Percentiles rank a stretch among this genome's conserved stretches.
phyloP scores from a whole-genome alignment of 129 eudicot genomes.

The Chrysanthemum seticuspe region DNA sequence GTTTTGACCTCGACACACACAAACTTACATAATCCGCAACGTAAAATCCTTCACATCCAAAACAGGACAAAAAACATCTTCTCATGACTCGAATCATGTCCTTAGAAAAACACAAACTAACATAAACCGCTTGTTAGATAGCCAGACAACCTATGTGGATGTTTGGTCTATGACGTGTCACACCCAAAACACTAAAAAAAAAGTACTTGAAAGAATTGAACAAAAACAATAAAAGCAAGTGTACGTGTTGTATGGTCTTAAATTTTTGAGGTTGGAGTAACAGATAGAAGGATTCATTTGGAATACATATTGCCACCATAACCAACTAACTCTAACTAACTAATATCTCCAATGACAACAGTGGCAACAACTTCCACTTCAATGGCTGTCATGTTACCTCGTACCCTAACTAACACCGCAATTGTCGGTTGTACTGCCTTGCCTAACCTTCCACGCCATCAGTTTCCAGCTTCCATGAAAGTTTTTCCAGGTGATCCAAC shows the following conservation, averaged over 20 bases:
- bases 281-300: slow-evolving; percentile 12
- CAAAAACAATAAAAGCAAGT: neutral
- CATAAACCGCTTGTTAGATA: too few species aligned
- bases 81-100: too few species aligned
- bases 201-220: neutral
- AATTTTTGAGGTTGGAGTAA: neutral
- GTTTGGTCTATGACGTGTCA: too few species aligned
- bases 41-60: too few species aligned
- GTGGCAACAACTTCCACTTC: slow-evolving; percentile 39
- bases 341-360: slow-evolving; percentile 2
- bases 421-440: slow-evolving; percentile 37
- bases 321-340: neutral
- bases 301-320: neutral
- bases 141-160: too few species aligned
- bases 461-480: slow-evolving; percentile 37
- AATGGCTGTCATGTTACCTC: slow-evolving; percentile 50
- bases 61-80: too few species aligned
- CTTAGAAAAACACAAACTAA: too few species aligned
- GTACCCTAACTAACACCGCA: slow-evolving; percentile 26
- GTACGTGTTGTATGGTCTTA: neutral
- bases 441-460: slow-evolving; percentile 57
- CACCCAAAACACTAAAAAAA: neutral
- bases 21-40: too few species aligned
- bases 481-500: slow-evolving; percentile 45
- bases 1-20: too few species aligned